phyloP scores from a whole-genome alignment of 306 rosid genomes.

The Dryas alaskensis region DNA sequence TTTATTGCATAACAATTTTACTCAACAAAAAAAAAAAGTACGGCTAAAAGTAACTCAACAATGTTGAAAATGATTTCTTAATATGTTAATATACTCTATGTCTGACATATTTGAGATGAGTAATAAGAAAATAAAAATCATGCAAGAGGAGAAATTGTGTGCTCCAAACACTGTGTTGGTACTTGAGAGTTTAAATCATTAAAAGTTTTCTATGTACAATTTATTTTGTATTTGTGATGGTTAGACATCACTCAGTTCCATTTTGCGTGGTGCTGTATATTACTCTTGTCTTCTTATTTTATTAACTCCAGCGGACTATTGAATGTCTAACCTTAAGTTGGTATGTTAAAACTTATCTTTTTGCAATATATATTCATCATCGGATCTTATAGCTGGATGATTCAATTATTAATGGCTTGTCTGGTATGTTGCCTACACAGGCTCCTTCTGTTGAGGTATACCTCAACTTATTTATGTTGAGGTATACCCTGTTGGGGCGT shows the following conservation, averaged over 20 bases:
- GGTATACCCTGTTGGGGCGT: too few species aligned
- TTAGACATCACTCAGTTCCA: not conserved
- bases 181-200: not conserved
- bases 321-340: too few species aligned
- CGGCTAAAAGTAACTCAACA: not conserved
- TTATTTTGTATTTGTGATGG: not conserved
- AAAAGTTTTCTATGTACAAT: not conserved
- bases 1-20: not conserved
- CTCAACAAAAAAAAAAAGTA: not conserved
- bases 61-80: not conserved
- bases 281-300: not conserved
- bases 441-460: too few species aligned
- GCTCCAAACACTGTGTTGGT: not conserved
- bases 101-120: not conserved
- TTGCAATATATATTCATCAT: slow-evolving; percentile 5
- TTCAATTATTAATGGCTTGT: slow-evolving; percentile 5
- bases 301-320: not conserved
- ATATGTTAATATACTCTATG: not conserved
- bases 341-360: not conserved
- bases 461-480: too few species aligned
- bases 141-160: not conserved
- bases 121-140: not conserved
- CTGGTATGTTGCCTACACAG: not conserved
- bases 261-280: not conserved
- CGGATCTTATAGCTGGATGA: slow-evolving; percentile 7